A percentile compares a stretch with the other conserved stretches of the same genome.
Conservation (phyloP, 2,329 filamentous ascomycete species). For the Neonectria sp. region DNA sequence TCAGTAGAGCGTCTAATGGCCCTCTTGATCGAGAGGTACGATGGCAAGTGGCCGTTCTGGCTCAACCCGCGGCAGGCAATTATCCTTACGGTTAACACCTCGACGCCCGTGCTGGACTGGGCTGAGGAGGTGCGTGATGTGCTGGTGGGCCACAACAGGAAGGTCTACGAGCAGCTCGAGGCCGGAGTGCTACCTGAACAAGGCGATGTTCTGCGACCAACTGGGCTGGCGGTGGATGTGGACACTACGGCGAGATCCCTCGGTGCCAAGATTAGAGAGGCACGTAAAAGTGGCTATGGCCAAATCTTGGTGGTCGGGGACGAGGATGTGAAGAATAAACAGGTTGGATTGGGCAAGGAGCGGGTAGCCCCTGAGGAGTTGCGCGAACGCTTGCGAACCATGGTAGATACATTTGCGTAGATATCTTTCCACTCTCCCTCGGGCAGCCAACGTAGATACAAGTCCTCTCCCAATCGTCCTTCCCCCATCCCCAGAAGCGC, state of each 20-base stretch:
- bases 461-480: constrained; percentile 24
- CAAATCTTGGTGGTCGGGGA: constrained; percentile 81
- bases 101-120: constrained; percentile 66
- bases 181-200: constrained; percentile 49
- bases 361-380: constrained; percentile 62
- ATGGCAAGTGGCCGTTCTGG: constrained; percentile 90
- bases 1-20: constrained; percentile 90
- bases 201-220: constrained; percentile 67
- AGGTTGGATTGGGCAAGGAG: constrained; percentile 63
- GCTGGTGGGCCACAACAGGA: constrained; percentile 62
- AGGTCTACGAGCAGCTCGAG: constrained; percentile 53
- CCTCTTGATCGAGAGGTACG: constrained; percentile 86
- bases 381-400: constrained; percentile 60
- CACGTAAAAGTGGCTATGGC: constrained; percentile 80
- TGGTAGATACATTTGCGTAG: constrained; percentile 65
- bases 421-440: constrained; percentile 19
- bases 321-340: constrained; percentile 71
- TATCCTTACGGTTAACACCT: constrained; percentile 80
- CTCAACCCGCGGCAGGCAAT: constrained; percentile 84
- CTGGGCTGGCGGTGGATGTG: constrained; percentile 77
- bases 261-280: constrained; percentile 79
- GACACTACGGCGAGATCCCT: constrained; percentile 76
- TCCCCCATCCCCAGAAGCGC: constrained; percentile 20
- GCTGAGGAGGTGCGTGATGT: constrained; percentile 64
- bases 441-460: constrained; percentile 26